Conservation (phyloP, 768 basidiomycete genomes). For the Asterophora lycoperdoides region DNA sequence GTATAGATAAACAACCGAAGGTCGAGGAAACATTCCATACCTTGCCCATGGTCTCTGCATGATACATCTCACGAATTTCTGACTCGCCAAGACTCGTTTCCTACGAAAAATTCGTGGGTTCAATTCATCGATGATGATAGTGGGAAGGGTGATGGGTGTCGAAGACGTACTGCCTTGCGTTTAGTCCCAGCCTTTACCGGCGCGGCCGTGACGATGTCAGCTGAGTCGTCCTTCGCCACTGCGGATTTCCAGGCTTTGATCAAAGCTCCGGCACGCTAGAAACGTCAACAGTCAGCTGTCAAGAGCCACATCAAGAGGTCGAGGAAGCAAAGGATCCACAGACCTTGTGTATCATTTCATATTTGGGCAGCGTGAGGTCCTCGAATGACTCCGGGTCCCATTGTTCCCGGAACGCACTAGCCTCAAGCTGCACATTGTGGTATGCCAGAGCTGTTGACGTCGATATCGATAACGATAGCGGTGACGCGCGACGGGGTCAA, state of each 20-base stretch:
- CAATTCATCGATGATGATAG: neutral
- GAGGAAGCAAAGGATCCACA: neutral
- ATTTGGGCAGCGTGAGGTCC: slow-evolving; percentile 78
- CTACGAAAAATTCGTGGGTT: slow-evolving; percentile 26
- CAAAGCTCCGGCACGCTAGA: slow-evolving; percentile 61
- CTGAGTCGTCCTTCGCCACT: slow-evolving; percentile 60
- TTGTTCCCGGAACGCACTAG: slow-evolving; percentile 88
- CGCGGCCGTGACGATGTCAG: slow-evolving; percentile 43
- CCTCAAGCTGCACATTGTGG: slow-evolving; percentile 88
- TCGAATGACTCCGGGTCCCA: slow-evolving; percentile 75
- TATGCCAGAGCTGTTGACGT: slow-evolving; percentile 64
- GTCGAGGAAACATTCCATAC: slow-evolving; percentile 37
- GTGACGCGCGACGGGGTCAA: too few species aligned
- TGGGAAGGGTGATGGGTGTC: slow-evolving; percentile 5
- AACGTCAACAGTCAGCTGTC: slow-evolving; percentile 4
- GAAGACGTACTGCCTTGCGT: slow-evolving; percentile 61
- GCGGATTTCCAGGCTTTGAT: slow-evolving; percentile 69
- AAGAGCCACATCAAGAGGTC: slow-evolving; percentile 31
- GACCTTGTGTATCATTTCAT: slow-evolving; percentile 78
- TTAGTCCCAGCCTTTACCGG: slow-evolving; percentile 46
- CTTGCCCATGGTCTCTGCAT: slow-evolving; percentile 58
- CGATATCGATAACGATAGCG: too few species aligned
- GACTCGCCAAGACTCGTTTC: slow-evolving; percentile 64
- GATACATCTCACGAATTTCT: slow-evolving; percentile 67
- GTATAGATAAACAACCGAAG: too few species aligned